Percentiles rank a stretch among this genome's conserved stretches.
phyloP scores from a whole-genome alignment of 2,329 filamentous ascomycete genomes.

The Colletotrichum kahawae region DNA sequence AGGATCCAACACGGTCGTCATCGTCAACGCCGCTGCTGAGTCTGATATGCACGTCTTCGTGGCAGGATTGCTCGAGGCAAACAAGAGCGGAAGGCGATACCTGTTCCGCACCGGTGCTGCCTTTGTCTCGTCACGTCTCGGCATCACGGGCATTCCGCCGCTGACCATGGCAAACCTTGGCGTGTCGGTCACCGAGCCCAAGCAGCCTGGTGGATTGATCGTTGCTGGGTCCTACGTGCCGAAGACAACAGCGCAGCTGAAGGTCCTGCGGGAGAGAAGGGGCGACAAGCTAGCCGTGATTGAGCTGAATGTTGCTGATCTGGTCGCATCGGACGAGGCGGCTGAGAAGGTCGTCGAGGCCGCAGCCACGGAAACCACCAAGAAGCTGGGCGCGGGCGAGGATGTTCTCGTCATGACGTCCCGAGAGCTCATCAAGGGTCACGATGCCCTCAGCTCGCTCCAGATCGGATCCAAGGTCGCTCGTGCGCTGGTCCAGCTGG shows the following conservation, averaged over 20 bases:
- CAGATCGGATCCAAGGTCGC: constrained; percentile 61
- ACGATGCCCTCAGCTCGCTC: constrained; percentile 54
- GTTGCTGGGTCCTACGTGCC: constrained; percentile 64
- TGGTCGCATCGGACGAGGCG: constrained; percentile 10
- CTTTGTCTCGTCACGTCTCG: constrained; percentile 53
- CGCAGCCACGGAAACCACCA: constrained; percentile 23
- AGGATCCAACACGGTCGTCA: constrained; percentile 41
- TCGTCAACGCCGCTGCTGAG: constrained; percentile 58
- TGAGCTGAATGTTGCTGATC: constrained; percentile 22
- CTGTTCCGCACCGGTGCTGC: constrained; percentile 46
- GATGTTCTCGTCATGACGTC: constrained; percentile 67
- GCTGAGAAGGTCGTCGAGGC: constrained; percentile 3
- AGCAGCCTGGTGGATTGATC: constrained; percentile 50
- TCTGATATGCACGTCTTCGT: constrained; percentile 62
- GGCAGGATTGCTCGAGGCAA: constrained; percentile 46
- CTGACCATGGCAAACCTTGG: constrained; percentile 50
- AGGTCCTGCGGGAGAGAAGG: constrained; percentile 20
- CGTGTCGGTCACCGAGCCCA: constrained; percentile 27
- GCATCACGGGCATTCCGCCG: constrained; percentile 55
- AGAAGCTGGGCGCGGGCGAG: constrained; percentile 43
- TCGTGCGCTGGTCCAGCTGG: constrained; percentile 52
- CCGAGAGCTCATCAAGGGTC: constrained; percentile 47
- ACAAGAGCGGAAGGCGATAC: constrained; percentile 35
- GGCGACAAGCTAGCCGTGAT: constrained; percentile 20
- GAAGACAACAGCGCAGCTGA: constrained; percentile 54